Conservation (phyloP, 805 yeast genomes). For the Pichia insulana region DNA sequence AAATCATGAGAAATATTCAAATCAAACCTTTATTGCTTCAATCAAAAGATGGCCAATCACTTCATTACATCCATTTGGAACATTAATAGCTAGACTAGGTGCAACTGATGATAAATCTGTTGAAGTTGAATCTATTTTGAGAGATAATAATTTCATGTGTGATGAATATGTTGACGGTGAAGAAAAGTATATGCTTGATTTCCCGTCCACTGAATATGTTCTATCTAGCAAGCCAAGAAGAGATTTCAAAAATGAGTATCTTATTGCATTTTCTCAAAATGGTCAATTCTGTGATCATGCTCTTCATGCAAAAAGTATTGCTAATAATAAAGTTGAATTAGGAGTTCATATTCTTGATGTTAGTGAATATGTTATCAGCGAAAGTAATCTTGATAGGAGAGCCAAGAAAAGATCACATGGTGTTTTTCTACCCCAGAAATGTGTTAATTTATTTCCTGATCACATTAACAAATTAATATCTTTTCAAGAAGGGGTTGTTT, state of each 20-base stretch:
- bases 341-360: slow-evolving; percentile 85
- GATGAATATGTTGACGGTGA: slow-evolving; percentile 60
- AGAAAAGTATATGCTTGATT: slow-evolving; percentile 28
- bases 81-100: slow-evolving; percentile 81
- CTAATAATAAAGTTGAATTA: slow-evolving; percentile 57
- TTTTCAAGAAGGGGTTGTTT: slow-evolving; percentile 49
- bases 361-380: slow-evolving; percentile 60
- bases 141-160: slow-evolving; percentile 77
- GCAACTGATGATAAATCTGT: slow-evolving; percentile 65
- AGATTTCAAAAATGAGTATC: slow-evolving; percentile 50
- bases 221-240: slow-evolving; percentile 35
- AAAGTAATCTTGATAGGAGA: slow-evolving; percentile 75
- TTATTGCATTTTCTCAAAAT: slow-evolving; percentile 53
- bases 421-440: slow-evolving; percentile 75
- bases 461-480: slow-evolving; percentile 52
- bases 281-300: slow-evolving; percentile 66
- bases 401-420: slow-evolving; percentile 86
- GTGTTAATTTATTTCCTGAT: slow-evolving; percentile 59
- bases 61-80: slow-evolving; percentile 95
- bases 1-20: slow-evolving; percentile 74
- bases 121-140: slow-evolving; percentile 79
- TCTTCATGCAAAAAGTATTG: slow-evolving; percentile 59
- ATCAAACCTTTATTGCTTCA: slow-evolving; percentile 84
- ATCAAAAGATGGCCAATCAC: slow-evolving; percentile 99
- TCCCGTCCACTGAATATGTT: slow-evolving; percentile 30